These are phyloP conservation scores for Tylopilus balloui DNA, from an alignment of 768 basidiomycete species.

Conservation along the genomic window DNA sequence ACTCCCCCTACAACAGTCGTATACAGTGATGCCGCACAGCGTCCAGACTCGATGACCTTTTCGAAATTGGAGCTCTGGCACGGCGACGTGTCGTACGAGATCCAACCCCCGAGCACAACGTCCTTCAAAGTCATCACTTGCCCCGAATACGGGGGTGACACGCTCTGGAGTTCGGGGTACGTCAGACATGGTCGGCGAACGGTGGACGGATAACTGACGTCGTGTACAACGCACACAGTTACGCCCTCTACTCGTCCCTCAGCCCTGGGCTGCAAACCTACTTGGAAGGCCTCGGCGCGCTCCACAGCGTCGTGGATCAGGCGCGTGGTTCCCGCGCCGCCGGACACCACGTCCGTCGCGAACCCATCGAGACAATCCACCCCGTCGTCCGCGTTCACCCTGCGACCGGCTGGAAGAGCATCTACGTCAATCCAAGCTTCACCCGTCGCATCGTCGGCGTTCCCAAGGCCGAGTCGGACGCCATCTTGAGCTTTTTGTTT, in stretches of 20 bases:
- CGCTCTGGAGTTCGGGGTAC: slow-evolving; percentile 76
- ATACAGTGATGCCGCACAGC: slow-evolving; percentile 61
- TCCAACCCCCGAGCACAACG: slow-evolving; percentile 76
- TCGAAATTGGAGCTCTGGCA: slow-evolving; percentile 78
- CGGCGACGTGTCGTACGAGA: slow-evolving; percentile 76
- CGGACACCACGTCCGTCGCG: slow-evolving; percentile 64
- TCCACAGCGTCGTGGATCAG: slow-evolving; percentile 76
- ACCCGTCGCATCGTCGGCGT: slow-evolving; percentile 74
- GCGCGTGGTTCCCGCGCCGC: slow-evolving; percentile 70
- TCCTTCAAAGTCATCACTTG: slow-evolving; percentile 70
- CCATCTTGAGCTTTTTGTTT: slow-evolving; percentile 66
- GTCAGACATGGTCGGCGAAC: slow-evolving; percentile 9
- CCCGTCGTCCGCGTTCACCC: slow-evolving; percentile 84
- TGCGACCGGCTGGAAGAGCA: slow-evolving; percentile 77
- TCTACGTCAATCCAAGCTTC: slow-evolving; percentile 83
- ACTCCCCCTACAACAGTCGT: slow-evolving; percentile 47
- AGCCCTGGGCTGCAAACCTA: slow-evolving; percentile 73
- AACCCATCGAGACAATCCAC: slow-evolving; percentile 66
- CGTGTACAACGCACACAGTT: slow-evolving; percentile 42
- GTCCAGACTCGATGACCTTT: slow-evolving; percentile 61
- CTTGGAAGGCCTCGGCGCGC: slow-evolving; percentile 65
- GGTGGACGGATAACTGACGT: slow-evolving; percentile 8
- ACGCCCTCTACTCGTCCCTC: slow-evolving; percentile 79
- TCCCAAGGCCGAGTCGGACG: slow-evolving; percentile 79
- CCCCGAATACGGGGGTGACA: slow-evolving; percentile 74